Conservation (phyloP, 768 basidiomycete genomes). For the Cyclocybe cylindracea region DNA sequence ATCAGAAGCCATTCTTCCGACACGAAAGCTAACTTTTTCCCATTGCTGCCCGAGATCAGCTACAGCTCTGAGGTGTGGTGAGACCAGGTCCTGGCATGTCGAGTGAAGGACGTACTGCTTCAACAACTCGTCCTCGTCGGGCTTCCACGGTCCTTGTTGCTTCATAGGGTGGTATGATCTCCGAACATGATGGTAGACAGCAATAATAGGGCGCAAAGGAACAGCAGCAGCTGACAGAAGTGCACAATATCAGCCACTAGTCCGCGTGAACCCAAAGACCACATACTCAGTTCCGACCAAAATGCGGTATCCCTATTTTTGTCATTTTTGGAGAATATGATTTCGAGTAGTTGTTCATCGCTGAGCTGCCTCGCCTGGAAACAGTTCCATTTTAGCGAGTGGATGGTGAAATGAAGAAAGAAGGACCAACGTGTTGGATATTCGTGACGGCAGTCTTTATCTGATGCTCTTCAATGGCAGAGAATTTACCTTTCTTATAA, state of each 20-base stretch:
- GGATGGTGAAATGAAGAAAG: not conserved
- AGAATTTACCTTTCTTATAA: conserved; percentile 88
- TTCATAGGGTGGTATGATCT: conserved; percentile 69
- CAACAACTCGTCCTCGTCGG: conserved; percentile 64
- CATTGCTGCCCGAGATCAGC: conserved; percentile 71
- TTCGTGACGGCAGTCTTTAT: conserved; percentile 63
- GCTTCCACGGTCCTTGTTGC: conserved; percentile 69
- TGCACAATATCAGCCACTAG: conserved; percentile 5
- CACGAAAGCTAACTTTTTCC: conserved; percentile 72
- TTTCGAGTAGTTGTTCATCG: conserved; percentile 54
- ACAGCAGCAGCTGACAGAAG: conserved; percentile 58
- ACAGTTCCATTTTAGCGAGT: conserved; percentile 1
- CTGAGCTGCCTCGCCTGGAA: conserved; percentile 51
- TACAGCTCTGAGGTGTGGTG: conserved; percentile 55
- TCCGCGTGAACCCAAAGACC: not conserved
- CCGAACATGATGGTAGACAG: conserved; percentile 82
- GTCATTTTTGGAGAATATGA: conserved; percentile 70
- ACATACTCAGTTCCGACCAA: conserved; percentile 80
- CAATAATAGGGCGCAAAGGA: conserved; percentile 76
- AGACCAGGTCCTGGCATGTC: not conserved
- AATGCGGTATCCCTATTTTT: conserved; percentile 65
- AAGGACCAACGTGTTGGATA: conserved; percentile 55
- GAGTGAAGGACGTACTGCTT: conserved; percentile 48
- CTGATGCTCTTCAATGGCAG: conserved; percentile 72
- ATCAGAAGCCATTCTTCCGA: conserved; percentile 77